Percentiles rank a stretch among this genome's conserved stretches.
Evolutionary conservation across 192 early-diverging fungal species (phyloP).

Genomic region (Piromyces finnis): DNA sequence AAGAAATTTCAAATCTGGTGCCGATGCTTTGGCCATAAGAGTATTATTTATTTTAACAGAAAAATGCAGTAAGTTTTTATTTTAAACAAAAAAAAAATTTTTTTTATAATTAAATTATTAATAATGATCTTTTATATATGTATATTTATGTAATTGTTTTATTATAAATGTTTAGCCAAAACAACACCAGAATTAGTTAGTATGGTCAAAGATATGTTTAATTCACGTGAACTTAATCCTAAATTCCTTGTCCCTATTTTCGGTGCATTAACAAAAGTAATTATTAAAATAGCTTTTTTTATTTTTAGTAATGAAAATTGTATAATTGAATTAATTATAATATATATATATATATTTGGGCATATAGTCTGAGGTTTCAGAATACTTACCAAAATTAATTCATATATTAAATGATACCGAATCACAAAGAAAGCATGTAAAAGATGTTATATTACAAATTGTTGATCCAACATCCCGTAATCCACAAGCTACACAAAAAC

Average conservation of each 20-base stretch:
- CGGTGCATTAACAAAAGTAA: conserved; percentile 35
- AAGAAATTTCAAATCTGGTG: conserved; percentile 46
- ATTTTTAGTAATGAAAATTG: too few relatives aligned
- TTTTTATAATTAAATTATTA: too few relatives aligned
- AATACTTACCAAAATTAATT: conserved; percentile 39
- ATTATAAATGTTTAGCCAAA: too few relatives aligned
- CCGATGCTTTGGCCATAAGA: conserved; percentile 43
- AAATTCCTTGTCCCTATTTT: conserved; percentile 52
- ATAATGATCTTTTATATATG: too few relatives aligned
- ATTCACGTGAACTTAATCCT: conserved; percentile 32
- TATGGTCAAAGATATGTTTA: conserved; percentile 27
- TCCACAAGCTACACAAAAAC: conserved; percentile 3
- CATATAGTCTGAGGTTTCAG: conserved; percentile 27
- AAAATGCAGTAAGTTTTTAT: conserved; percentile 20
- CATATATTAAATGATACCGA: conserved; percentile 43
- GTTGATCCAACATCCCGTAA: conserved; percentile 9
- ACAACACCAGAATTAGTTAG: conserved; percentile 26
- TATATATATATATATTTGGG: too few relatives aligned
- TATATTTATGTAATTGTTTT: too few relatives aligned
- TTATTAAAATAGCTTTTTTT: background rate
- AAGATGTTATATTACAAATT: conserved; percentile 39
- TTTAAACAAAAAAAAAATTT: too few relatives aligned
- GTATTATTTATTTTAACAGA: conserved; percentile 46
- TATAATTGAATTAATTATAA: too few relatives aligned
- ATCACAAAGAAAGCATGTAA: conserved; percentile 30